These are phyloP conservation scores for Pythium utonaiense DNA, from an alignment of 352 stramenopile genomes.

Conservation along the genomic window DNA sequence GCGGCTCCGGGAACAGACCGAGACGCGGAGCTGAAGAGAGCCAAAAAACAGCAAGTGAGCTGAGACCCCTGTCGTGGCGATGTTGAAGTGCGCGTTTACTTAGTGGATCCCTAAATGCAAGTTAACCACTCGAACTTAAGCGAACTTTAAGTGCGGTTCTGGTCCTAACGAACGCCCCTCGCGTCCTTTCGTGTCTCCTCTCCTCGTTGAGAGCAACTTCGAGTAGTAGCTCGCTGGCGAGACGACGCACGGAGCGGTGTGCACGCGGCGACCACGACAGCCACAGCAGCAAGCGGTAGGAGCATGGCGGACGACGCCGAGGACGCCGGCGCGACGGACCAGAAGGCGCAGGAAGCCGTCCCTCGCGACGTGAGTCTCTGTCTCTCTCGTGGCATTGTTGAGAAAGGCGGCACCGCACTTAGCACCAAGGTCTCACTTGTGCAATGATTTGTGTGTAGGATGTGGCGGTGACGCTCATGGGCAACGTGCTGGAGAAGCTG, in stretches of 20 bases:
- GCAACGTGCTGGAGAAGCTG: constrained; percentile 82
- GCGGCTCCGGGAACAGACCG: not conserved
- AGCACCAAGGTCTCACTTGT: not conserved
- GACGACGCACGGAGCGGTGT: not conserved
- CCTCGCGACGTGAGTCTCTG: constrained; percentile 31
- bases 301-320: constrained; percentile 33
- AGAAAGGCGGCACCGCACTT: not conserved
- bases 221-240: not conserved
- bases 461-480: constrained; percentile 75
- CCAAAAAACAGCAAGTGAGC: constrained; percentile 6
- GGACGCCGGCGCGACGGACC: constrained; percentile 22
- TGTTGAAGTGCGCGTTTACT: constrained; percentile 19
- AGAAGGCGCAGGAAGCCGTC: constrained; percentile 22
- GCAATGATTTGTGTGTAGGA: constrained; percentile 33
- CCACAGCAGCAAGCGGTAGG: not conserved
- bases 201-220: not conserved
- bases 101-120: constrained; percentile 19
- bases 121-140: constrained; percentile 3
- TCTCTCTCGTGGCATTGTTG: no score
- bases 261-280: constrained; percentile 2
- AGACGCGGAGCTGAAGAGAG: not conserved
- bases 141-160: not conserved
- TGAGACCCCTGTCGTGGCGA: constrained; percentile 3
- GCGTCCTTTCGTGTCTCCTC: constrained; percentile 6
- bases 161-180: not conserved